Evolutionary conservation across 257 asterid genomes (phyloP).

Genomic region (Fraxinus cuspidata): DNA sequence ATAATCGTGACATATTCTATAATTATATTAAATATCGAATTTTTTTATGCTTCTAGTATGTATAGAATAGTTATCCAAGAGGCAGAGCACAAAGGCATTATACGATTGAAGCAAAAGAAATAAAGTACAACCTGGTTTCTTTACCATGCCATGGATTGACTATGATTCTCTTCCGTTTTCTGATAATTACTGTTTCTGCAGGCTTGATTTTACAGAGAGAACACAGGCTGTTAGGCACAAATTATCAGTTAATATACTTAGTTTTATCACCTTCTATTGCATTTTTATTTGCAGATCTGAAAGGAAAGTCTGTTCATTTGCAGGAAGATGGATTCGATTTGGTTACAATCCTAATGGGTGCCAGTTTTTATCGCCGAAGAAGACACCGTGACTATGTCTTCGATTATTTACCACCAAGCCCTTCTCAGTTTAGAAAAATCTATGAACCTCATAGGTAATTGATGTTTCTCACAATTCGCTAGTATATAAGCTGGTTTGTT

Average conservation of each 20-base stretch:
- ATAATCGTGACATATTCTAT: neutral
- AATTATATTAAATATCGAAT: too few species aligned
- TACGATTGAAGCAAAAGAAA: neutral
- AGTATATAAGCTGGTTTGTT: neutral
- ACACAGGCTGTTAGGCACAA: neutral
- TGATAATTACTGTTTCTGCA: neutral
- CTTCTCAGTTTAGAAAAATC: conserved; percentile 49
- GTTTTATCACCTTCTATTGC: neutral
- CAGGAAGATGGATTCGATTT: conserved; percentile 75
- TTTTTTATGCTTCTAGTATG: neutral
- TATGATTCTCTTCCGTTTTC: neutral
- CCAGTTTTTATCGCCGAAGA: conserved; percentile 80
- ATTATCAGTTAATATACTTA: neutral
- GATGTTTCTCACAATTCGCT: neutral
- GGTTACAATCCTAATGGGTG: conserved; percentile 52
- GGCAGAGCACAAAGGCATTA: neutral
- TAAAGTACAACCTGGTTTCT: neutral
- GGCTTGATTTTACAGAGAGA: neutral
- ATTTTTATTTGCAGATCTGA: conserved; percentile 10
- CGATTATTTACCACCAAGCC: conserved; percentile 80
- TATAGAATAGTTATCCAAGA: neutral
- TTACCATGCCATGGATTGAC: neutral
- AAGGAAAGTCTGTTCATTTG: conserved; percentile 14
- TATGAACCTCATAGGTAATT: conserved; percentile 57
- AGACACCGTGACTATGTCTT: conserved; percentile 53